phyloP scores from a whole-genome alignment of 2,329 filamentous ascomycete species.

The Colletotrichum cereale region DNA sequence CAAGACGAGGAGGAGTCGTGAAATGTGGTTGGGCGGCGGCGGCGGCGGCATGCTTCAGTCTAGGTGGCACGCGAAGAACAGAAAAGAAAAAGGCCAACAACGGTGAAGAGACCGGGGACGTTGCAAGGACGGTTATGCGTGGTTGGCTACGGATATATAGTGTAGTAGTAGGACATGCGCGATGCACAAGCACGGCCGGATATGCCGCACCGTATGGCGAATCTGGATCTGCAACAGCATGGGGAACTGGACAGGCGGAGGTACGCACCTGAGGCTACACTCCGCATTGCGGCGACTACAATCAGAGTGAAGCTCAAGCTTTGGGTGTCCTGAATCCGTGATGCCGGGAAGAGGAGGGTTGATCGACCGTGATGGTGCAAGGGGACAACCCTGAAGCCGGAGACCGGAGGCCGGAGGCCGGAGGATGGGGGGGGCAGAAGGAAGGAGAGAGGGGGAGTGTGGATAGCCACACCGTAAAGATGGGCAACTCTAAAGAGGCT shows the following conservation, averaged over 20 bases:
- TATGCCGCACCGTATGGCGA: slow-evolving; percentile 19
- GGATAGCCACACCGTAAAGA: not conserved
- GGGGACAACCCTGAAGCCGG: slow-evolving; percentile 23
- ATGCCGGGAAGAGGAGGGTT: slow-evolving; percentile 27
- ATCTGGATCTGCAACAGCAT: slow-evolving; percentile 22
- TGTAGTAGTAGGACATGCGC: not conserved
- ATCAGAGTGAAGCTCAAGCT: not conserved
- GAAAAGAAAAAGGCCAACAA: not conserved
- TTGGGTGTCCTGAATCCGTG: slow-evolving; percentile 31
- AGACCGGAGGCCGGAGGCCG: not conserved
- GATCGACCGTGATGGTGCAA: slow-evolving; percentile 28
- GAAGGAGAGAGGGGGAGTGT: not conserved
- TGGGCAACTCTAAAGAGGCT: not conserved
- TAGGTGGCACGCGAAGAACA: not conserved
- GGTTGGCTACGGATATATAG: not conserved
- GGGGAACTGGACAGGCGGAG: slow-evolving; percentile 5
- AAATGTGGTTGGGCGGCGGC: not conserved
- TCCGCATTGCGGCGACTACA: not conserved
- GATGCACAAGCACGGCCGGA: slow-evolving; percentile 17
- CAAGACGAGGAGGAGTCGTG: not conserved
- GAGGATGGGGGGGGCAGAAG: not conserved
- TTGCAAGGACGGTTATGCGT: not conserved
- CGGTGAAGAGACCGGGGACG: not conserved
- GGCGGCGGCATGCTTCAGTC: not conserved
- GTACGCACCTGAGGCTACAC: slow-evolving; percentile 1